Evolutionary conservation across 192 early-diverging fungal species (phyloP), one percentile per base, ranked within the genome.

Genomic region (Lobosporangium transversale): DNA sequence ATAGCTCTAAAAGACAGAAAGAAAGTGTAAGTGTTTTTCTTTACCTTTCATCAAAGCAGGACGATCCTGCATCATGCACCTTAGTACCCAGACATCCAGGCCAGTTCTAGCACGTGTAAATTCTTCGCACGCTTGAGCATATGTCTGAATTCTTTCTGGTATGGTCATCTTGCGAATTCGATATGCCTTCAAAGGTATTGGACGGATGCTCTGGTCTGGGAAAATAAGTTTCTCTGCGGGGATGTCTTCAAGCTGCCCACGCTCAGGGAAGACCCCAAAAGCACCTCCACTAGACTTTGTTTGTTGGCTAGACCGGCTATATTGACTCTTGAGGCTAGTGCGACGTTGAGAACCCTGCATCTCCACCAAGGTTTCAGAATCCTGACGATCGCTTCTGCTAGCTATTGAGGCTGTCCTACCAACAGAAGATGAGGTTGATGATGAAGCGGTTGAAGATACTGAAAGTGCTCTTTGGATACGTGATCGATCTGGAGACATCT

Each of bases 31-130:
- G 11, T 14, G 0, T 3, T 12, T 18, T 30, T 40, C 18, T 15
- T 14, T 76, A 76, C 73, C 65, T 67, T 67, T 66, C 73, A 76
- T 66, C 27, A 67, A 58, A 4, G 57, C 58, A 12, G 73, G 73
- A 31, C 64, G 63, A 23, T 76, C 64, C 51, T 76, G 73, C 59
- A 67, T 62, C 73, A 67, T 67, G 29, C 49, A 62, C 3, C 73
- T 53, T 27, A 76, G 53, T 32, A 26, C 53, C 73, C 73, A 76
- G 0, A 67, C 58, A 35, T 67, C 65, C 26, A 76, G 48, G 8
- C 73, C 73, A 15, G 64, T 57, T 15, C 64, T 66, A 18, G 73
- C 73, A 3, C 62, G 47, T 10, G 64, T 67, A 24, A 76, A 76
- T n/a, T 66, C 73, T 42, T 67, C 51, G 32, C 52, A 66, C 0